phyloP scores from a whole-genome alignment of 176 grass and related monocot species.

The Thalia dealbata region DNA sequence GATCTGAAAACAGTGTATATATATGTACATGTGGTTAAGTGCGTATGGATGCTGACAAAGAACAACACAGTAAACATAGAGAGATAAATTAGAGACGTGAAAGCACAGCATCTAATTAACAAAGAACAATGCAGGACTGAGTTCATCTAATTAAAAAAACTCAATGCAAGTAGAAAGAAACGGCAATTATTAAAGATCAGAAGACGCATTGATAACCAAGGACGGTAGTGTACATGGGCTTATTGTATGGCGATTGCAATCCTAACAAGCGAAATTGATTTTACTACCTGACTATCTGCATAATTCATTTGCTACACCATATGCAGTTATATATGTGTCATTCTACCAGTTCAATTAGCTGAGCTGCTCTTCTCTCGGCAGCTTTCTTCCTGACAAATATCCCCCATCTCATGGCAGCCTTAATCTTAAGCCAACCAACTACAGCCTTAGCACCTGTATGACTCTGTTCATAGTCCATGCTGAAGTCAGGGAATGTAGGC shows the following conservation, averaged over 20 bases:
- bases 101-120: too few species aligned
- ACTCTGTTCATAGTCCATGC: constrained; percentile 34
- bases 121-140: too few species aligned
- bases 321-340: background rate
- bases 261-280: constrained; percentile 52
- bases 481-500: constrained; percentile 37
- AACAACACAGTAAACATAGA: too few species aligned
- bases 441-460: constrained; percentile 72
- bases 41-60: too few species aligned
- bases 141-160: too few species aligned
- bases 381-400: constrained; percentile 91
- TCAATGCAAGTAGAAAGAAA: too few species aligned
- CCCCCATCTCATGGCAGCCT: constrained; percentile 94
- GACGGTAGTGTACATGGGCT: constrained; percentile 26
- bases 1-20: too few species aligned
- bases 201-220: too few species aligned
- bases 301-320: background rate
- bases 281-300: too few species aligned
- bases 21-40: background rate
- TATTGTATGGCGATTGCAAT: constrained; percentile 43
- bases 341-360: constrained; percentile 83
- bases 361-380: constrained; percentile 59
- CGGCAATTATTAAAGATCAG: too few species aligned
- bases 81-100: too few species aligned
- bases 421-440: constrained; percentile 96